phyloP scores from a whole-genome alignment of 257 asterid species.

The Phtheirospermum japonicum region DNA sequence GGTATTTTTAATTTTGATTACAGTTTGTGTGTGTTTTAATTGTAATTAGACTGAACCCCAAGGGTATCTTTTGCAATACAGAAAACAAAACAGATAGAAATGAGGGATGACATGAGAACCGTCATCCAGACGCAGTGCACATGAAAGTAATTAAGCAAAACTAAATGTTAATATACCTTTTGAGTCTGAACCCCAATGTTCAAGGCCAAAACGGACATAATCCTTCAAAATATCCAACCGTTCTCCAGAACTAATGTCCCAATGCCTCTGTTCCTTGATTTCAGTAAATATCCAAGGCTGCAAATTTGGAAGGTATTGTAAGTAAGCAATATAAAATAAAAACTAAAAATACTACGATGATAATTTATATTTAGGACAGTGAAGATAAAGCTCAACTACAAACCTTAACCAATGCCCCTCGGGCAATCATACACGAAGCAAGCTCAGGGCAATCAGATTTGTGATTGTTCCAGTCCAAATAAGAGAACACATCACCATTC shows the following conservation, averaged over 20 bases:
- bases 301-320: conserved; percentile 23
- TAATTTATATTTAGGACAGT: conserved; percentile 6
- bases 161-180: conserved; percentile 51
- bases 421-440: conserved; percentile 85
- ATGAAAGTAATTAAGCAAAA: background rate
- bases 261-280: conserved; percentile 96
- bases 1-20: background rate
- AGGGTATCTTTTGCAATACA: too few relatives aligned
- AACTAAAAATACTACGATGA: background rate
- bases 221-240: conserved; percentile 77
- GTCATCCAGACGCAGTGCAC: too few relatives aligned
- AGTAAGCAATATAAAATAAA: background rate
- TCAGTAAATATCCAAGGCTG: conserved; percentile 99
- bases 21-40: too few relatives aligned
- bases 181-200: conserved; percentile 98
- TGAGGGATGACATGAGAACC: too few relatives aligned
- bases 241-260: conserved; percentile 93
- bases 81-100: too few relatives aligned
- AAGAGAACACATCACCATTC: conserved; percentile 88
- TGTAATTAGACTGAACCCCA: too few relatives aligned
- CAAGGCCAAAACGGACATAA: conserved; percentile 74
- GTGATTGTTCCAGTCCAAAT: conserved; percentile 83
- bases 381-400: conserved; percentile 28
- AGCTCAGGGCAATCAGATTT: conserved; percentile 79
- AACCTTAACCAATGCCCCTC: conserved; percentile 92